Base-by-base conservation (phyloP, 2,329 filamentous ascomycete species). In the Samsoniella hepiali region DNA sequence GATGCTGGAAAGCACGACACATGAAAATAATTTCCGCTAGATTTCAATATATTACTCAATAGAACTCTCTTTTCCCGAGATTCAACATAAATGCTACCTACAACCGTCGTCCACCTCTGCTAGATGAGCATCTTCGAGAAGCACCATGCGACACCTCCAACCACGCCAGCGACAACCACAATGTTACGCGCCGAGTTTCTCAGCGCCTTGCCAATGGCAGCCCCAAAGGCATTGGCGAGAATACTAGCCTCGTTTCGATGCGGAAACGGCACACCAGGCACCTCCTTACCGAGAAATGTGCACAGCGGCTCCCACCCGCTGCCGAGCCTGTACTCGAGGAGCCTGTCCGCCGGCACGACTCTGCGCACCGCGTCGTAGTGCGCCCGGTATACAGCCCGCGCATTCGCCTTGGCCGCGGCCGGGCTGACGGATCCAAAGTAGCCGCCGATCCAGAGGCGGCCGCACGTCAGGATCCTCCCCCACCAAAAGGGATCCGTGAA, bases 291-390 rank as follows among this genome's bases (percentile, higher is more conserved):
- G 32, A 76, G 67, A 60, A 77, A 77, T 47, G 71, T 57, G 64
- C 75, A 77, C 49, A 77, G 69, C 2, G 76, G 74, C 60, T 62
- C 73, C 75, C 76, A 78, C 17, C 75, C 76, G 44, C 74, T 70
- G 29, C 67, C 70, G 31, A 76, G 65, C 29, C 66, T 66, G 65
- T 71, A 77, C 65, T 77, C 72, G 59, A 78, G 67, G 40, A 77
- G 65, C 13, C 67, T 68, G 13, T 71, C 72, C 64, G 67, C 65
- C 47, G 71, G 69, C 2, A 74, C 71, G 1, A 72, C 65, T 32
- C 67, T 67, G 34, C 74, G 70, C 13, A 77, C 69, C 60, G 73
- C 69, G 7, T 65, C 70, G 65, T 77, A 76, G 65, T 78, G 75
- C 36, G 72, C 69, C 0, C 66, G 61, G 58, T 74, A 75, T 0